phyloP scores from a whole-genome alignment of 768 basidiomycete genomes.

The Podaxis rugospora region DNA sequence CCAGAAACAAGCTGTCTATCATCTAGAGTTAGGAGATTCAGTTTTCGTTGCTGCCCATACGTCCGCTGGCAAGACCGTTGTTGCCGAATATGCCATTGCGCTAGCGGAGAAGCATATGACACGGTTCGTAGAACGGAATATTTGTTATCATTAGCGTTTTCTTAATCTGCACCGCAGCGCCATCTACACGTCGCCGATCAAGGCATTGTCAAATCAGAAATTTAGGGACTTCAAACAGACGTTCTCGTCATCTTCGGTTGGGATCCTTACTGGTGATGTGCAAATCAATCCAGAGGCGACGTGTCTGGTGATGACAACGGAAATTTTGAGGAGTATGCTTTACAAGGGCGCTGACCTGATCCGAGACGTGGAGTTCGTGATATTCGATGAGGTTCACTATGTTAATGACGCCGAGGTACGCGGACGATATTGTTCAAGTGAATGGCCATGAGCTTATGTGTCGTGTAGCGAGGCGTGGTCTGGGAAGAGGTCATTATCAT shows the following conservation, averaged over 20 bases:
- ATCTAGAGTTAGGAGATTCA: conserved; percentile 94
- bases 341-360: conserved; percentile 99
- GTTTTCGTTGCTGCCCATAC: conserved; percentile 99
- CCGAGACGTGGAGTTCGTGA: conserved; percentile 98
- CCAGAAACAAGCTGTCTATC: conserved; percentile 98
- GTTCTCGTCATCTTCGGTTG: conserved; percentile 86
- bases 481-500: conserved; percentile 99
- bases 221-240: conserved; percentile 98
- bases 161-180: conserved; percentile 49
- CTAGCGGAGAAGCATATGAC: conserved; percentile 98
- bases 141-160: background rate
- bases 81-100: conserved; percentile 98
- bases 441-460: conserved; percentile 5
- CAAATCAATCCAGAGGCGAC: conserved; percentile 98
- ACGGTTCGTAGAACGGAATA: conserved; percentile 44
- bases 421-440: conserved; percentile 1
- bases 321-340: conserved; percentile 96
- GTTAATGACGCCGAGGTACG: conserved; percentile 96
- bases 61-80: conserved; percentile 98
- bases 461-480: conserved; percentile 85
- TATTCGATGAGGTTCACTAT: conserved; percentile 99
- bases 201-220: conserved; percentile 98
- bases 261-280: conserved; percentile 97
- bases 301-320: conserved; percentile 97
- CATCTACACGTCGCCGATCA: conserved; percentile 98